phyloP scores from a whole-genome alignment of 352 stramenopile species.

The Pythium phragmitis region DNA sequence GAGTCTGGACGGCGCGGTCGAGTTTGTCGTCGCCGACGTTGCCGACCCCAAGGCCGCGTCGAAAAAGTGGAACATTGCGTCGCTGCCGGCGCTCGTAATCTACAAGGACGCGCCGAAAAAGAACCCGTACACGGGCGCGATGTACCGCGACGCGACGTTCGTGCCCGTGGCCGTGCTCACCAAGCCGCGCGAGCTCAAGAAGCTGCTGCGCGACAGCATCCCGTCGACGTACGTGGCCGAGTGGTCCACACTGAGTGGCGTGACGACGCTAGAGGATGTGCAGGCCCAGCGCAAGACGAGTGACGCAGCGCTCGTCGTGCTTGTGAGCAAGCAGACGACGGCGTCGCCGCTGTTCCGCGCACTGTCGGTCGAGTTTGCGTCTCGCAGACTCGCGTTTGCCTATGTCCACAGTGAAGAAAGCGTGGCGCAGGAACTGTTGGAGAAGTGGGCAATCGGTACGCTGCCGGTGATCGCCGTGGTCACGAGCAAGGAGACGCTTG shows the following conservation, averaged over 20 bases:
- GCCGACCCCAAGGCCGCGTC: conserved; percentile 32
- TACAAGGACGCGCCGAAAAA: conserved; percentile 60
- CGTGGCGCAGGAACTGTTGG: conserved; percentile 33
- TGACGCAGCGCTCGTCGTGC: conserved; percentile 35
- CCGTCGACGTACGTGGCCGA: conserved; percentile 50
- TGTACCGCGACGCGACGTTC: conserved; percentile 52
- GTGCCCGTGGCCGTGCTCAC: conserved; percentile 37
- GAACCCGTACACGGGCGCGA: conserved; percentile 73
- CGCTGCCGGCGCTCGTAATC: conserved; percentile 50
- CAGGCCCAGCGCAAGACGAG: conserved; percentile 25
- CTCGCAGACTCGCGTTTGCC: conserved; percentile 48
- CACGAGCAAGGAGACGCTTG: conserved; percentile 8
- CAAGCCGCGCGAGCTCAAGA: conserved; percentile 55
- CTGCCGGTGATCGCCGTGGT: conserved; percentile 53
- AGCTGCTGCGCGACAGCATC: conserved; percentile 60
- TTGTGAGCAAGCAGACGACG: conserved; percentile 66
- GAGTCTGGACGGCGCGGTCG: conserved; percentile 19
- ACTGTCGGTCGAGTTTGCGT: conserved; percentile 56
- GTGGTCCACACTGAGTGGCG: conserved; percentile 14
- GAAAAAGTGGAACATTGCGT: conserved; percentile 56
- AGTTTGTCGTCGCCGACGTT: conserved; percentile 29
- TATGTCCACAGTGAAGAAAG: conserved; percentile 44
- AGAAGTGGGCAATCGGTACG: conserved; percentile 34
- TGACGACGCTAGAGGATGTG: conserved; percentile 19
- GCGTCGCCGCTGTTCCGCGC: conserved; percentile 60